Evolutionary conservation across 208 protist species (phyloP), one percentile per base, ranked within the genome.

Genomic region (Crithidia acanthocephali): DNA sequence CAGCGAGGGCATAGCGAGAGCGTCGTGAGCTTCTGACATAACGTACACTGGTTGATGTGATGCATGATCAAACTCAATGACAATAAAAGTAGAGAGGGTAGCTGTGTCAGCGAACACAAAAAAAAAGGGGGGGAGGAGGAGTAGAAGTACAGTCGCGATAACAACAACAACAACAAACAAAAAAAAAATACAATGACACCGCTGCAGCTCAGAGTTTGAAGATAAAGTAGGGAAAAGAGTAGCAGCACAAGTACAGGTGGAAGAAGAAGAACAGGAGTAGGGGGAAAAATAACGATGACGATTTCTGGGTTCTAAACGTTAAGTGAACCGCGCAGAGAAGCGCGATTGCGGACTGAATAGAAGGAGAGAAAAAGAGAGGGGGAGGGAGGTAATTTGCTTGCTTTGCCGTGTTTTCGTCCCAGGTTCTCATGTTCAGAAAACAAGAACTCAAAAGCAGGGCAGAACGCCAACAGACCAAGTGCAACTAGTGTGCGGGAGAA

Each of bases 1-100:
- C 83, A 88, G 15, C 62, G 64, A 9, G 83, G 76, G 77, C 83
- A 88, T 16, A 67, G 35, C 2, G 60, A 63, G 40, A 88, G 28
- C 72, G 83, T 81, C 6, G 80, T 88, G 30, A 85, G 65, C 25
- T 64, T 76, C 30, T 51, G 62, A 53, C 83, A 88, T 42, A 15
- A n/a, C 22, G 7, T 33, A 59, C 80, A 85, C 28, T 68, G 47
- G 10, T 45, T 62, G 23, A 82, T 30, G 32, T 57, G 28, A 25
- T 52, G 48, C 82, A 77, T 87, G 35, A 1, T 55, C 8, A 18
- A 50, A 50, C 10, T 44, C 7, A 22, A 16, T 16, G 20, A 22
- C 9, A 50, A 50, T n/a, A 22, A 50, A 50, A 50, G 20, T 13
- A 44, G 9, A 44, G 13, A 44, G 13, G 13, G 37, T 16, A 13